Conservation (phyloP, 495 filamentous ascomycete species). For the Amorphotheca resinae region DNA sequence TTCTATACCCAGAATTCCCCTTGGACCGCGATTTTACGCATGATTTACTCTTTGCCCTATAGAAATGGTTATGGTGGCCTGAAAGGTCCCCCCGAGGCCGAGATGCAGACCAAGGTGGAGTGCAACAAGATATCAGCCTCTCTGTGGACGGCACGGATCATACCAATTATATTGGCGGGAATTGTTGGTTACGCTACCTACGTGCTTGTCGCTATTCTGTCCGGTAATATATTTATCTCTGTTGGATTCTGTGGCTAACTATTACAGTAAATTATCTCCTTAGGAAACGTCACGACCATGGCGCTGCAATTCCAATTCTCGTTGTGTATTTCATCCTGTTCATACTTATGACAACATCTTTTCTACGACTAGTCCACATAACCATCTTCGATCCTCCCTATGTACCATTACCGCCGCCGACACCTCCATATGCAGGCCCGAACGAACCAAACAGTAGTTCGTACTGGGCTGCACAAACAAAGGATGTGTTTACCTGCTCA, state of each 20-base stretch:
- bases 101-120: slow-evolving; percentile 8
- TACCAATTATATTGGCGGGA: slow-evolving; percentile 46
- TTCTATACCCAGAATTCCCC: not conserved
- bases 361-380: slow-evolving; percentile 51
- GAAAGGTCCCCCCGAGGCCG: not conserved
- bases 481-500: slow-evolving; percentile 73
- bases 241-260: too few species aligned
- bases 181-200: slow-evolving; percentile 50
- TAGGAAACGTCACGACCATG: slow-evolving; percentile 18
- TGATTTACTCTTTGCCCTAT: not conserved
- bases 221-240: slow-evolving; percentile 30
- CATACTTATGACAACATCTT: slow-evolving; percentile 49
- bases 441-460: slow-evolving; percentile 7
- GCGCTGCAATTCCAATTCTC: slow-evolving; percentile 54
- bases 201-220: slow-evolving; percentile 44
- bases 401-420: slow-evolving; percentile 44
- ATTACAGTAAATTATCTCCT: slow-evolving; percentile 19
- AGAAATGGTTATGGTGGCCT: not conserved
- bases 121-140: slow-evolving; percentile 30
- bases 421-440: slow-evolving; percentile 23
- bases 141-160: slow-evolving; percentile 38
- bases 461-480: slow-evolving; percentile 27
- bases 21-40: not conserved
- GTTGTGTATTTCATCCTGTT: slow-evolving; percentile 60
- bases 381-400: slow-evolving; percentile 59